These are phyloP conservation scores for Erodium moschatum DNA, from an alignment of 441 rosid species.

Conservation along the genomic window DNA sequence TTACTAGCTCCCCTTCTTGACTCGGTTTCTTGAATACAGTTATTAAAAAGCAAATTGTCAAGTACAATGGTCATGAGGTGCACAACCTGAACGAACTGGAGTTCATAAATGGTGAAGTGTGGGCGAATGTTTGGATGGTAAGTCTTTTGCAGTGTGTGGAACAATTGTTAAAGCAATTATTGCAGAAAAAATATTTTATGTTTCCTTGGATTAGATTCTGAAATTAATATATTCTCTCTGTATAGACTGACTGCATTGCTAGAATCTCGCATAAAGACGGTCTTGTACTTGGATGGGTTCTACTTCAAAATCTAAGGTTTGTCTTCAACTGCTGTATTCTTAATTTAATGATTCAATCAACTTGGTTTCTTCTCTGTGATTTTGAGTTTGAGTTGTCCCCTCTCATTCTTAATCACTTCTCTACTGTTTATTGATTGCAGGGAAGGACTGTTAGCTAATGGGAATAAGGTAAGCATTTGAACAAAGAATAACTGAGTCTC, in stretches of 20 bases:
- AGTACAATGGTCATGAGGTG: slow-evolving; percentile 50
- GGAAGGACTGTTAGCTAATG: slow-evolving; percentile 47
- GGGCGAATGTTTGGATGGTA: slow-evolving; percentile 97
- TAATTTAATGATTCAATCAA: too few relatives aligned
- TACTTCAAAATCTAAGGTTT: slow-evolving; percentile 70
- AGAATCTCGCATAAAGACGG: slow-evolving; percentile 79
- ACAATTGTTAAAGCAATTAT: not conserved
- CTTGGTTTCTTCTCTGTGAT: not conserved
- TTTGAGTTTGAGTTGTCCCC: not conserved
- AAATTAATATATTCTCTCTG: slow-evolving; percentile 1
- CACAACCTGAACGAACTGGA: slow-evolving; percentile 79
- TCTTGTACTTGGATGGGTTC: slow-evolving; percentile 68
- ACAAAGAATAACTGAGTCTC: not conserved
- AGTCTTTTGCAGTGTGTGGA: not conserved
- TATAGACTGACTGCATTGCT: slow-evolving; percentile 88
- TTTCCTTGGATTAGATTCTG: slow-evolving; percentile 2
- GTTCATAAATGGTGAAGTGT: slow-evolving; percentile 74
- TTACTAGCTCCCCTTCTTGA: not conserved
- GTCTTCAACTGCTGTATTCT: too few relatives aligned
- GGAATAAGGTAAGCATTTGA: slow-evolving; percentile 45
- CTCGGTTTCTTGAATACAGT: slow-evolving; percentile 39
- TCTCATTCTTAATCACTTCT: slow-evolving; percentile 2
- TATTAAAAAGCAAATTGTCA: slow-evolving; percentile 38
- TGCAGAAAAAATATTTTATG: not conserved
- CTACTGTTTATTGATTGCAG: slow-evolving; percentile 31